These are phyloP conservation scores for Rosa multiflora DNA, from an alignment of 306 rosid genomes.

Conservation along the genomic window DNA sequence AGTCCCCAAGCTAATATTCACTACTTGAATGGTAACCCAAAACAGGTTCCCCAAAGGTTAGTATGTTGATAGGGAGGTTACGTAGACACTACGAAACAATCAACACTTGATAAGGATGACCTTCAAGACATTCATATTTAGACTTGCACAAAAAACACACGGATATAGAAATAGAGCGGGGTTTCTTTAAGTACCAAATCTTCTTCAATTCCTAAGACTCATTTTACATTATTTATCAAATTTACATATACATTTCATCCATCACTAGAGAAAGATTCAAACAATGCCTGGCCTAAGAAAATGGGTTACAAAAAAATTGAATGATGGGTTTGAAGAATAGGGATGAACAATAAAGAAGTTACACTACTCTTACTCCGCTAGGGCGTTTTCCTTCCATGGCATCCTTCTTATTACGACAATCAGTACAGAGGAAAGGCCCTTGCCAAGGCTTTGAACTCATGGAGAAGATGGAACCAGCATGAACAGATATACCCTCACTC, in stretches of 20 bases:
- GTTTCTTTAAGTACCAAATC: slow-evolving; percentile 20
- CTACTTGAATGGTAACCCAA: neutral
- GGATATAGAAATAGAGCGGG: neutral
- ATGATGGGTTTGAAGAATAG: slow-evolving; percentile 29
- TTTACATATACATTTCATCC: slow-evolving; percentile 45
- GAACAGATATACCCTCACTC: too few species aligned
- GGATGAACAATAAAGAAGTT: neutral
- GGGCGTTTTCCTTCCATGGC: too few species aligned
- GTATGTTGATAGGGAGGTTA: neutral
- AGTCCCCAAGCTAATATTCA: too few species aligned
- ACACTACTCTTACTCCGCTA: too few species aligned
- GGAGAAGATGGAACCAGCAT: too few species aligned
- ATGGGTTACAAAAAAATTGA: slow-evolving; percentile 30
- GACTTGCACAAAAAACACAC: neutral
- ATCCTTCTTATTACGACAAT: too few species aligned
- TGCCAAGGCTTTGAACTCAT: too few species aligned
- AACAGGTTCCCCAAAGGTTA: neutral
- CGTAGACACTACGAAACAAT: neutral
- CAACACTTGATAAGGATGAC: neutral
- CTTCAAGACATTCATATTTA: neutral
- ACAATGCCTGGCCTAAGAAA: slow-evolving; percentile 48
- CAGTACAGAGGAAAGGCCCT: too few species aligned
- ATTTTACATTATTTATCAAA: slow-evolving; percentile 32
- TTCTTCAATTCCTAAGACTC: slow-evolving; percentile 27
- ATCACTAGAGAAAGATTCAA: slow-evolving; percentile 47